Percentiles rank a stretch among this genome's conserved stretches.
These are phyloP conservation scores for Mucor plumbeus DNA, from an alignment of 371 early-diverging fungal species.

Conservation along the genomic window DNA sequence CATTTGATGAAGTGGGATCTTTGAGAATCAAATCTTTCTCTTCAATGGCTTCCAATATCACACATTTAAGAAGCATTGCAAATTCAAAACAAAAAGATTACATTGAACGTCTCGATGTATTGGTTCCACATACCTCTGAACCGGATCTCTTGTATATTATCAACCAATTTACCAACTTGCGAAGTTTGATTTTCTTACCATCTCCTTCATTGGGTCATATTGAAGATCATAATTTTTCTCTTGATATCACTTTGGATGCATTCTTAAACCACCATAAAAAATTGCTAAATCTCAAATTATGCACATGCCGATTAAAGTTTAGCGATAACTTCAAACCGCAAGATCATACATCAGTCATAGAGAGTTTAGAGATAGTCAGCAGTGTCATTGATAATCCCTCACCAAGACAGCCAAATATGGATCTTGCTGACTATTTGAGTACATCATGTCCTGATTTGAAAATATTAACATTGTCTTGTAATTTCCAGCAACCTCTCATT, in stretches of 20 bases:
- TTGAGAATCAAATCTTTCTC: neutral
- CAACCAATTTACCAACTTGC: neutral
- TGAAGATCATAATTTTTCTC: neutral
- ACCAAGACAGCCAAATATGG: neutral
- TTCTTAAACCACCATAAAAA: neutral
- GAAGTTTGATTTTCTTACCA: neutral
- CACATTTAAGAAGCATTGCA: neutral
- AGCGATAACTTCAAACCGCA: neutral
- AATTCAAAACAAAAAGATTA: constrained; percentile 2
- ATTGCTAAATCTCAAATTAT: neutral
- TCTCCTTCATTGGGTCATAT: neutral
- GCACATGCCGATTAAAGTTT: neutral
- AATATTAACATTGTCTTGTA: neutral
- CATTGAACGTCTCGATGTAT: constrained; percentile 2
- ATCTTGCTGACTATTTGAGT: neutral
- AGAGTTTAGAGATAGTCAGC: constrained; percentile 1
- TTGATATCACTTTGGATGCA: neutral
- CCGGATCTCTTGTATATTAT: neutral
- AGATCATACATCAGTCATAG: neutral
- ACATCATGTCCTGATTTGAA: constrained; percentile 2
- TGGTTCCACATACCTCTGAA: neutral
- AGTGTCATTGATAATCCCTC: neutral
- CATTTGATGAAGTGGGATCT: neutral
- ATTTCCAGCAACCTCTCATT: neutral
- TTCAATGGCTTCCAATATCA: neutral